Base-by-base conservation (phyloP, 306 rosid genomes). In the Datisca glomerata region DNA sequence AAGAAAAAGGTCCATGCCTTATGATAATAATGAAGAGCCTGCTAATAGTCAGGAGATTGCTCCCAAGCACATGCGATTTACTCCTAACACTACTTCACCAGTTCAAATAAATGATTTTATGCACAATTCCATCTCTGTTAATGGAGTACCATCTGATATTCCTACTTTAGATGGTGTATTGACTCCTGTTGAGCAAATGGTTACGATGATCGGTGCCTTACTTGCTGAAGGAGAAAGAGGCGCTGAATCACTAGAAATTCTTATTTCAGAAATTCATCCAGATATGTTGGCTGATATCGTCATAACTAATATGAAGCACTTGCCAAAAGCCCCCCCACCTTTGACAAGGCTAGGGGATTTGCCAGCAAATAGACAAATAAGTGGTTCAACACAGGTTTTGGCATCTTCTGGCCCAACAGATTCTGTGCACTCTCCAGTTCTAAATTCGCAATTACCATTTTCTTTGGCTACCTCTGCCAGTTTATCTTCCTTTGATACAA, bases 191-290 rank as follows among this genome's bases (percentile, higher is more conserved):
- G 98, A 89, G 68, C 93, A 89, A 67, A 89, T 89, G 98, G 78
- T 89, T 74, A 77, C 93, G 2, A 57, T 89, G 66, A 89, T 89
- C 53, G 95, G 98, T 52, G 98, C 98, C 41, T 75, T 89, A 71
- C 80, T 89, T 57, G 98, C 95, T 59, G 98, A 89, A 72, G 98
- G 98, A 51, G 95, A 89, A 64, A 78, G 91, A 59, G 98, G 98
- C 39, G 93, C 83, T 24, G 93, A 89, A 59, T 84, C 98, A 42
- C 95, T 89, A 45, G 84, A 84, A 68, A 80, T 89, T 59, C 91
- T 89, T 47, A 60, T 89, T 52, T 89, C 98, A 14, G 65, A 85
- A 60, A 70, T 84, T 63, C 98, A 84, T 70, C 98, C 95, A 37
- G 98, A 89, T 75, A 59, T 89, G 64, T 53, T 89, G 75, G 95